Base-by-base conservation (phyloP, 495 filamentous ascomycete genomes). In the Rhypophila decipiens region DNA sequence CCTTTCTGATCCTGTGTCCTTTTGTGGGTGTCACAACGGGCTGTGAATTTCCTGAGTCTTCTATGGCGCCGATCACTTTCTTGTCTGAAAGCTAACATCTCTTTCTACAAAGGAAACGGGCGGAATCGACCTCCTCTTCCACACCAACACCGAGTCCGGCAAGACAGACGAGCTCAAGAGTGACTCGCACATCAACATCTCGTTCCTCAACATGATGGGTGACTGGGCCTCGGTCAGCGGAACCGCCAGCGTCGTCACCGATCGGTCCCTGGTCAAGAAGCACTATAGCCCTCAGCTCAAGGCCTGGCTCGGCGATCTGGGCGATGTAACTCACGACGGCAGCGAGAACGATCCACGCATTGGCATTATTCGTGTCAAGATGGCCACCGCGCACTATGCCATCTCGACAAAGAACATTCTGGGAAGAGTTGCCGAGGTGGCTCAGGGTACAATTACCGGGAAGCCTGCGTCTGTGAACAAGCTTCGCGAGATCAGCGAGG, bases 101-200 rank as follows among this genome's bases (percentile, higher is more conserved):
- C 29, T 37, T 29, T 22, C 27, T n/a, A n/a, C n/a, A n/a, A n/a
- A 90, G 87, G 84, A 93, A 67, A 74, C 75, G 52, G 80, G 82
- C 53, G 85, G 84, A 57, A 77, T 94, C 41, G 90, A 96, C 65
- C 80, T 95, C 39, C 76, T 95, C 67, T 96, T 97, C 78, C 84
- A 93, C 71, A 88, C 89, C 54, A 96, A 96, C 73, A 88, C 88
- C 49, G 87, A 93, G 63, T 90, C 87, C 29, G 86, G 87, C 66
- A 96, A 97, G 72, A 90, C 88, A 11, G 76, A 87, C 67, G 90
- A 96, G 60, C 76, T 97, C 13, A 67, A 74, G 39, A 67, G 69
- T 15, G 85, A 96, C 70, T 75, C 81, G 0, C 80, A 90, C 63
- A 78, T 85, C 63, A 96, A 96, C 72, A 78, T 96, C 61, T 80